Evolutionary conservation across 2,329 filamentous ascomycete genomes (phyloP), one percentile per base, ranked within the genome.

Genomic region (Aspergillus sp.): DNA sequence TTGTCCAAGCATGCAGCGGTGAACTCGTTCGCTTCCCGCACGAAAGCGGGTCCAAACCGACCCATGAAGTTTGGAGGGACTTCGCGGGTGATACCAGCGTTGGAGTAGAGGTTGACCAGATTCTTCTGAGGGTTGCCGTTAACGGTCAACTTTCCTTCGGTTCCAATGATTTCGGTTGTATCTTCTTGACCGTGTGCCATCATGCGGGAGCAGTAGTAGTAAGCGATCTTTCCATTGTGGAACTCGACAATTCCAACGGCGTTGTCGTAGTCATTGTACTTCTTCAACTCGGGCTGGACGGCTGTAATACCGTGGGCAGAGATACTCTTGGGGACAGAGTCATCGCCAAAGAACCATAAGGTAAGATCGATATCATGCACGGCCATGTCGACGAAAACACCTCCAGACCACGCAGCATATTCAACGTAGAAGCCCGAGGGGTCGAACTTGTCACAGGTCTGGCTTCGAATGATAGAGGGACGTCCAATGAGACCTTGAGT

Each of bases 301-400:
- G 79, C 78, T 0, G 73, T 78, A 49, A 81, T 75, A 7, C 79
- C 80, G 6, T 75, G 61, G 1, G 78, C 77, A 2, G 70, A 69
- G 11, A 79, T 74, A 43, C 67, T 74, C 62, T 82, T 82, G 44
- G 80, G 71, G 5, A 69, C 57, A 9, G 66, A 67, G 44, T 78
- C 74, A 38, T 75, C 66, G 7, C 77, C 77, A 53, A 82, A 80
- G 66, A 77, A 83, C 79, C 79, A 83, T 5, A 83, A 64, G 0
- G 78, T 74, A 3, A 83, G 72, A 50, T 83, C 80, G 49, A 86
- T 85, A 53, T 86, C 83, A 66, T 86, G 83, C 53, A 86, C 78
- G 41, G 77, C 78, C 67, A 79, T 83, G 65, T 86, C 83, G 41
- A 86, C 82, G 53, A 86, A 86, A 54, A 85, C 82, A 40, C 82